phyloP scores from a whole-genome alignment of 2,329 filamentous ascomycete species.

The Claviceps digitariae region DNA sequence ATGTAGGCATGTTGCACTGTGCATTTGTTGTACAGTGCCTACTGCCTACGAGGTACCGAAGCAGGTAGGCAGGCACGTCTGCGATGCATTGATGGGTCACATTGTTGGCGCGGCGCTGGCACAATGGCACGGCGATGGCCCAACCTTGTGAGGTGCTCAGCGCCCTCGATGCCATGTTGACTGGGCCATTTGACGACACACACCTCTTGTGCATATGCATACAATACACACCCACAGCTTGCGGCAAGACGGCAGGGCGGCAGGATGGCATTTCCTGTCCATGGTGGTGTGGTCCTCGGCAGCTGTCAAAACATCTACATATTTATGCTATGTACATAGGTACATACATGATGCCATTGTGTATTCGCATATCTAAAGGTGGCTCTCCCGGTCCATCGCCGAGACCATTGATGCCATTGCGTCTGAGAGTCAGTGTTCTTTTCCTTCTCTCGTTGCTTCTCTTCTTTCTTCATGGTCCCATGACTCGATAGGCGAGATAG shows the following conservation, averaged over 20 bases:
- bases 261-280: background rate
- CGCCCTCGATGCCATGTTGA: too few species aligned
- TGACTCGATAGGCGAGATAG: background rate
- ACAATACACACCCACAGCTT: background rate
- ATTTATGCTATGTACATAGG: background rate
- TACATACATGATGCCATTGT: background rate
- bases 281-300: background rate
- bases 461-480: background rate
- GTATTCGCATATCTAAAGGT: background rate
- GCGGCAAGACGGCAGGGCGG: background rate
- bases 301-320: too few species aligned
- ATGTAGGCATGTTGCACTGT: too few species aligned
- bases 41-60: too few species aligned
- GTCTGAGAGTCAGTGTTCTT: background rate
- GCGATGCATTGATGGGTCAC: too few species aligned
- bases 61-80: too few species aligned
- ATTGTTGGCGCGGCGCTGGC: too few species aligned
- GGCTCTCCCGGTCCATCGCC: background rate
- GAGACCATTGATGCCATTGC: background rate
- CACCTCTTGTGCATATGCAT: too few species aligned
- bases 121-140: too few species aligned
- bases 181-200: too few species aligned
- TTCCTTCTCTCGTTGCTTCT: background rate
- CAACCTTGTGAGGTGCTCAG: background rate
- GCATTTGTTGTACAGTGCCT: too few species aligned